These are phyloP conservation scores for Alternaria brassicicola DNA, from an alignment of 2,329 filamentous ascomycete genomes.

Conservation along the genomic window DNA sequence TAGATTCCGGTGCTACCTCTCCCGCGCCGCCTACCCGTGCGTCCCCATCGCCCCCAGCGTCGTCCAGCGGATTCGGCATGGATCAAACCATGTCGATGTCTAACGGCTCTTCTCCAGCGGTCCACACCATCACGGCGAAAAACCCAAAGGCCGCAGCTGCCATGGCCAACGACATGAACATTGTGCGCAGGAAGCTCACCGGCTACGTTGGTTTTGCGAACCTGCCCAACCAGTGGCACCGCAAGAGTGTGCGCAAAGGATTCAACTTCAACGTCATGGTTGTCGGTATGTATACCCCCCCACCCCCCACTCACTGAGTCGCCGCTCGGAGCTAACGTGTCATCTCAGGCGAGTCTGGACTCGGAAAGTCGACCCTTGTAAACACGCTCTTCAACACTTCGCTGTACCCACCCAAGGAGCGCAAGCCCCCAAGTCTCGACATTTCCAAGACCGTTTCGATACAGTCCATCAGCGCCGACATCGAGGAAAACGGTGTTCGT, in stretches of 20 bases:
- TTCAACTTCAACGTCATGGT: slow-evolving; percentile 99
- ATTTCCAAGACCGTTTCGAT: slow-evolving; percentile 80
- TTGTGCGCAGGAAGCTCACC: slow-evolving; percentile 96
- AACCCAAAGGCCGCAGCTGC: slow-evolving; percentile 64
- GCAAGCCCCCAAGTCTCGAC: slow-evolving; percentile 94
- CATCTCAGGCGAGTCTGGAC: slow-evolving; percentile 86
- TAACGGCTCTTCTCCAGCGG: slow-evolving; percentile 53
- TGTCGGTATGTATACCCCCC: slow-evolving; percentile 74
- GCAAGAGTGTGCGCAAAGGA: slow-evolving; percentile 99
- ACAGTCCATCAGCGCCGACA: slow-evolving; percentile 64
- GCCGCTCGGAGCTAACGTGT: slow-evolving; percentile 21
- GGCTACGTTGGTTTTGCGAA: slow-evolving; percentile 99
- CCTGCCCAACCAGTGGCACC: slow-evolving; percentile 99
- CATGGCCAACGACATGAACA: slow-evolving; percentile 72
- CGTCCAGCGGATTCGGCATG: slow-evolving; percentile 61
- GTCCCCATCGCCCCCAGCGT: slow-evolving; percentile 54
- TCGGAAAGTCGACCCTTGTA: slow-evolving; percentile 98
- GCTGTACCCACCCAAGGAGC: slow-evolving; percentile 97
- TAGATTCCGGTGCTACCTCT: slow-evolving; percentile 53
- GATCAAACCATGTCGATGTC: slow-evolving; percentile 64
- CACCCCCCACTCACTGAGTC: not conserved
- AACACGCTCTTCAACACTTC: slow-evolving; percentile 99
- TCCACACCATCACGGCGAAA: slow-evolving; percentile 68
- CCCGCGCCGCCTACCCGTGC: slow-evolving; percentile 53
- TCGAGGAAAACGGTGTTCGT: slow-evolving; percentile 97